A percentile compares a stretch with the other conserved stretches of the same genome.
Evolutionary conservation across 225 moss, liverwort and hornwort genomes (phyloP).

Genomic region (Ulota crispa): DNA sequence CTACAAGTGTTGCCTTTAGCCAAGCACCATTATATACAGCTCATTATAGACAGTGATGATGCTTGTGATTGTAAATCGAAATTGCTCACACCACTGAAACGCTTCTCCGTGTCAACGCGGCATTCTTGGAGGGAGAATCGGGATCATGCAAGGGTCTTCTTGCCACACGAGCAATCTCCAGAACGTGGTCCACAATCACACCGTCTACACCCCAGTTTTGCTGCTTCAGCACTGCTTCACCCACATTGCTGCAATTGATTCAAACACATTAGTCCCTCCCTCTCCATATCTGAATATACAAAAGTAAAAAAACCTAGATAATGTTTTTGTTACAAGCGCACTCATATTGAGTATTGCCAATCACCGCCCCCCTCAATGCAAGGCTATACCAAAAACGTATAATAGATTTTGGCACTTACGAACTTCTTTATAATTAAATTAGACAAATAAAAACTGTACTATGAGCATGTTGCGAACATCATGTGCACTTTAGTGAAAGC

Average conservation of each 20-base stretch:
- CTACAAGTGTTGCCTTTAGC: too few species aligned
- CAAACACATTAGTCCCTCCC: not conserved
- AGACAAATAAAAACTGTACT: too few species aligned
- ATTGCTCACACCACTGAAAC: conserved; percentile 28
- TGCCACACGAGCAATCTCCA: conserved; percentile 68
- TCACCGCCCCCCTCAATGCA: too few species aligned
- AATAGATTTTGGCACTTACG: too few species aligned
- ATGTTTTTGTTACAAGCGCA: too few species aligned
- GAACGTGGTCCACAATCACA: conserved; percentile 84
- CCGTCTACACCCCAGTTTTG: conserved; percentile 65
- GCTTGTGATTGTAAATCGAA: not conserved
- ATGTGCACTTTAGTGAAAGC: too few species aligned
- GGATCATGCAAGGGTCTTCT: conserved; percentile 21
- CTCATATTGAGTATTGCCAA: too few species aligned
- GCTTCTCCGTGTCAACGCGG: conserved; percentile 6
- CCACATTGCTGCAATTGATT: conserved; percentile 68
- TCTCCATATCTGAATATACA: too few species aligned
- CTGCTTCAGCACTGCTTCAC: conserved; percentile 68
- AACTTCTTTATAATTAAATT: too few species aligned
- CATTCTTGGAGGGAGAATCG: not conserved
- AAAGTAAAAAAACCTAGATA: too few species aligned
- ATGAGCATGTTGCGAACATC: too few species aligned
- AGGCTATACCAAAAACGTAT: too few species aligned
- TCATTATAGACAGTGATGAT: not conserved
- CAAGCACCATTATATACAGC: not conserved